These are phyloP conservation scores for Cercospora berteroae DNA, from an alignment of 2,329 filamentous ascomycete species.

Conservation along the genomic window DNA sequence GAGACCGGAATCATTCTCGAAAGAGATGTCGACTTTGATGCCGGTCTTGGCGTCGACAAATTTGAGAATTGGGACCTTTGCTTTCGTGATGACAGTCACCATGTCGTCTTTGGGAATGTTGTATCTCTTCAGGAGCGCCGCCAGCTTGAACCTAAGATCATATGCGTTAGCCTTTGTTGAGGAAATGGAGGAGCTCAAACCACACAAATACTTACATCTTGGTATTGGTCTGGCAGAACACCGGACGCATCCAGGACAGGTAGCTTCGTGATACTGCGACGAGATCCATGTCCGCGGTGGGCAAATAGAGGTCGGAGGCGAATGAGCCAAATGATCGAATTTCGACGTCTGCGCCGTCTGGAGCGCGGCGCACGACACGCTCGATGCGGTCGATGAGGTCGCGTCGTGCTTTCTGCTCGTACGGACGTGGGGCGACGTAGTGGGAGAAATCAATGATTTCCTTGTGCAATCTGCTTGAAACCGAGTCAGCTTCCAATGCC, in stretches of 20 bases:
- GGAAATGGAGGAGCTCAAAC: neutral
- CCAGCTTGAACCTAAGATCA: conserved; percentile 53
- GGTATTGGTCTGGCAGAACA: conserved; percentile 51
- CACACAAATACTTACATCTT: conserved; percentile 43
- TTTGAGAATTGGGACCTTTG: conserved; percentile 90
- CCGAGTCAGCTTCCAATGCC: conserved; percentile 7
- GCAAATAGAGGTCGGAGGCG: conserved; percentile 70
- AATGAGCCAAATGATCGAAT: conserved; percentile 89
- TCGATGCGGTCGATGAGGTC: conserved; percentile 70
- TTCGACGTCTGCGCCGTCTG: conserved; percentile 48
- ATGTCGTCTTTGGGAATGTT: conserved; percentile 58
- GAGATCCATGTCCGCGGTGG: conserved; percentile 88
- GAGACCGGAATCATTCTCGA: conserved; percentile 85
- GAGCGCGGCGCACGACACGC: conserved; percentile 51
- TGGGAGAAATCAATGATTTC: conserved; percentile 88
- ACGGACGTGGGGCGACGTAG: conserved; percentile 72
- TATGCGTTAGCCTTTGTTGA: neutral
- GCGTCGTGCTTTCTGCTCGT: conserved; percentile 72
- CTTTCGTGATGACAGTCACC: conserved; percentile 67
- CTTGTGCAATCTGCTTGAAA: conserved; percentile 65
- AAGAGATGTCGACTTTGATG: conserved; percentile 87
- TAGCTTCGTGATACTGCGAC: conserved; percentile 69
- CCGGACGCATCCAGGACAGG: conserved; percentile 53
- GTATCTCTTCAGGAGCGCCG: conserved; percentile 56
- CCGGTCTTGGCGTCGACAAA: conserved; percentile 76